Evolutionary conservation across 2,329 filamentous ascomycete species (phyloP).

Genomic region (Celoporthe dispersa): DNA sequence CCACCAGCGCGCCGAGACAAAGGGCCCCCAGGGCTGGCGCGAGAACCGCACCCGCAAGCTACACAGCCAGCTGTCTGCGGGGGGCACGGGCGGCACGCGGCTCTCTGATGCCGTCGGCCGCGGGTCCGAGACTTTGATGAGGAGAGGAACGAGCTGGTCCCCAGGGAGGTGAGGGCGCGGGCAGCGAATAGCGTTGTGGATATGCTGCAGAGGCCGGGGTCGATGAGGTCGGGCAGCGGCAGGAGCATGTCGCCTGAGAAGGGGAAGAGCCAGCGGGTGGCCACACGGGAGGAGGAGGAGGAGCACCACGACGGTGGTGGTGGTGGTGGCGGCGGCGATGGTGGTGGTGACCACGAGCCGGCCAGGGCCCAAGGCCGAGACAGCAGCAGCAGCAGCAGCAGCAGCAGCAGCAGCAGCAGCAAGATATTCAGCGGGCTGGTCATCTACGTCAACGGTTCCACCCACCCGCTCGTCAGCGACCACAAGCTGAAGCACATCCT

Average conservation of each 20-base stretch:
- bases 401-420: slow-evolving; percentile 46
- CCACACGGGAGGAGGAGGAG: slow-evolving; percentile 33
- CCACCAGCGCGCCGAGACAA: slow-evolving; percentile 77
- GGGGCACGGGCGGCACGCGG: slow-evolving; percentile 60
- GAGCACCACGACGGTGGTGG: neutral
- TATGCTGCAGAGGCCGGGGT: slow-evolving; percentile 55
- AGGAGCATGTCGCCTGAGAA: slow-evolving; percentile 14
- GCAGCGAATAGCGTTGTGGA: slow-evolving; percentile 53
- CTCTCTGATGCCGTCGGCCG: slow-evolving; percentile 69
- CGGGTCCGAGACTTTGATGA: slow-evolving; percentile 62
- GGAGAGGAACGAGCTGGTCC: slow-evolving; percentile 47
- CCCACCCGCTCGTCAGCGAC: slow-evolving; percentile 79
- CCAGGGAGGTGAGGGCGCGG: slow-evolving; percentile 46
- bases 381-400: slow-evolving; percentile 43
- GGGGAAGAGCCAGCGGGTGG: slow-evolving; percentile 8
- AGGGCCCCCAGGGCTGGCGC: slow-evolving; percentile 71
- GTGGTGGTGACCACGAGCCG: slow-evolving; percentile 40
- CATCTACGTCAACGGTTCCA: slow-evolving; percentile 88
- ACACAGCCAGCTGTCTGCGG: slow-evolving; percentile 66
- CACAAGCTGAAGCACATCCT: slow-evolving; percentile 83
- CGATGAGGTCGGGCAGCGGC: slow-evolving; percentile 39
- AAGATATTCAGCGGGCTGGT: slow-evolving; percentile 72
- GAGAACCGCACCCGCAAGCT: slow-evolving; percentile 72
- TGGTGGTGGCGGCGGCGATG: neutral
- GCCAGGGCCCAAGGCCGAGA: slow-evolving; percentile 41